Conservation (phyloP, 1,139 yeast genomes). For the Hyphopichia wangnamkhiaoensis region DNA sequence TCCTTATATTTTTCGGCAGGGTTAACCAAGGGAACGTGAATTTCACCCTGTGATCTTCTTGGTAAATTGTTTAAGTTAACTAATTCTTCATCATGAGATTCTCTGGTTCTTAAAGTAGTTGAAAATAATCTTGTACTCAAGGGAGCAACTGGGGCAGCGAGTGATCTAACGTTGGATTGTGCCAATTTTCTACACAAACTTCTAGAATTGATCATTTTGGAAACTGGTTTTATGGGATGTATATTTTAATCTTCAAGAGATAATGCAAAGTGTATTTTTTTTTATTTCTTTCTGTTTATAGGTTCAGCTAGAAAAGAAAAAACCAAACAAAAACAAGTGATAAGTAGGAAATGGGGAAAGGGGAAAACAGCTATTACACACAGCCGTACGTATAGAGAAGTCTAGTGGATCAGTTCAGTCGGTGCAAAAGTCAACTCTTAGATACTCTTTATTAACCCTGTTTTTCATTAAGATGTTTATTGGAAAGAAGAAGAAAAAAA, state of each 20-base stretch:
- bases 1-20: slow-evolving; percentile 77
- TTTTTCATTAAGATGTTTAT: too few species aligned
- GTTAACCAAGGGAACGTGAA: slow-evolving; percentile 63
- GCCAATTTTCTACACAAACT: slow-evolving; percentile 1
- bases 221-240: too few species aligned
- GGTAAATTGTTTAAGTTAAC: slow-evolving; percentile 41
- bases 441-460: too few species aligned
- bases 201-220: slow-evolving; percentile 2
- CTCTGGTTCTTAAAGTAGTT: slow-evolving; percentile 7
- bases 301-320: too few species aligned
- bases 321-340: too few species aligned
- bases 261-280: too few species aligned
- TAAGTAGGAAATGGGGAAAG: too few species aligned
- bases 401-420: too few species aligned
- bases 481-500: neutral
- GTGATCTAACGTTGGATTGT: slow-evolving; percentile 1
- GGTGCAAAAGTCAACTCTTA: too few species aligned
- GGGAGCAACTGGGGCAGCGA: neutral
- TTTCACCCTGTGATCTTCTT: slow-evolving; percentile 36
- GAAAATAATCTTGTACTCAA: slow-evolving; percentile 11
- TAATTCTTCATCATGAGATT: slow-evolving; percentile 29
- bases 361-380: too few species aligned
- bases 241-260: neutral
- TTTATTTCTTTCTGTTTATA: too few species aligned
- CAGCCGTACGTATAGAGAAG: too few species aligned